Evolutionary conservation across 2,329 filamentous ascomycete species (phyloP).

Genomic region (Trichophaea hybrida): DNA sequence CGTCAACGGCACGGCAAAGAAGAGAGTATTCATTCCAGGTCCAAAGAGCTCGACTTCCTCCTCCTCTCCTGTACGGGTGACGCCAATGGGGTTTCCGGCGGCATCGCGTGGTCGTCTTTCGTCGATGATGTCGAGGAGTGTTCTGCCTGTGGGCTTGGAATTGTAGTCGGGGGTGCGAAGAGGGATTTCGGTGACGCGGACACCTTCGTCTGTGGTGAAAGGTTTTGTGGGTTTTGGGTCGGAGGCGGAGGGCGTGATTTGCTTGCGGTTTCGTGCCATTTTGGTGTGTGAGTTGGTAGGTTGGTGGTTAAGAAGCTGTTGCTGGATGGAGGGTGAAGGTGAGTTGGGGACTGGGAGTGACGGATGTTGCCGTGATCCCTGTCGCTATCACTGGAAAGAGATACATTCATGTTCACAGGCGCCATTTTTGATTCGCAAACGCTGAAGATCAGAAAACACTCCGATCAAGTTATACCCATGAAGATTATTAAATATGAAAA

Average conservation of each 20-base stretch:
- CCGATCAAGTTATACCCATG: neutral
- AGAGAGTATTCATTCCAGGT: constrained; percentile 35
- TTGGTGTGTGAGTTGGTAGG: neutral
- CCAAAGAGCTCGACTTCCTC: constrained; percentile 35
- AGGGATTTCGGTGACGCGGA: constrained; percentile 41
- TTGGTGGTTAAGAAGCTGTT: neutral
- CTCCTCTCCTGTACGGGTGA: constrained; percentile 26
- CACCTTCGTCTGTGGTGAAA: constrained; percentile 32
- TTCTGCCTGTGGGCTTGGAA: constrained; percentile 39
- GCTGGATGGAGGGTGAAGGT: neutral
- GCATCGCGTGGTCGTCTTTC: constrained; percentile 32
- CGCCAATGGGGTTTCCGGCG: constrained; percentile 10
- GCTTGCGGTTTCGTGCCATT: neutral
- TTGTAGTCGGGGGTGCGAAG: constrained; percentile 56
- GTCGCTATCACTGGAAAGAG: too few relatives aligned
- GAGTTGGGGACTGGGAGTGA: too few relatives aligned
- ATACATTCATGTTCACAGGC: too few relatives aligned
- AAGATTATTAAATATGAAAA: neutral
- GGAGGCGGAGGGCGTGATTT: constrained; percentile 8
- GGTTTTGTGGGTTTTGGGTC: constrained; percentile 33
- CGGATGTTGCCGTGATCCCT: too few relatives aligned
- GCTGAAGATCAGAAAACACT: neutral
- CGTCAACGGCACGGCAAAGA: constrained; percentile 44
- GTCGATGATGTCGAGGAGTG: constrained; percentile 58
- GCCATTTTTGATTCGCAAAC: too few relatives aligned